Evolutionary conservation across 2,329 filamentous ascomycete species (phyloP), one percentile per base, ranked within the genome.

Genomic region (Parascedosporium putredinis): DNA sequence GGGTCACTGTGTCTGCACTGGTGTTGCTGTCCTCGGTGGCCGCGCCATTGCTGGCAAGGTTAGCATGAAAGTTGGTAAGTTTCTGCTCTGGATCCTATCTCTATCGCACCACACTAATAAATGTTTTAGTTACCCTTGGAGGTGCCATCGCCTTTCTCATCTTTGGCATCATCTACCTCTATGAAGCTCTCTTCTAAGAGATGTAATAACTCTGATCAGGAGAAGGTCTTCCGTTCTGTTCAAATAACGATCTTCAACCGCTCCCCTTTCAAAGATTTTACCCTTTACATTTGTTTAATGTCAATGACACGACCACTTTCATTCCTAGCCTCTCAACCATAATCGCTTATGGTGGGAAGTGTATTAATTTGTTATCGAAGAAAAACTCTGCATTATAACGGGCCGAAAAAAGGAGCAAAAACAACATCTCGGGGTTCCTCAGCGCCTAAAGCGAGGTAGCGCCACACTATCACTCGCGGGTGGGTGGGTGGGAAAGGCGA

Each of bases 21-120:
- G 86, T 44, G 83, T 88, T 20, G 93, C 93, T 38, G 93, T 98
- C 34, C 76, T 98, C 53, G 93, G 93, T 40, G 93, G 93, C 9
- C 78, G 88, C 59, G 91, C 93, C 47, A 87, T 98, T 65, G 93
- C 93, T 38, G 93, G 93, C 27, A 84, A 78, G 63, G 93, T 98
- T 56, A 97, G 91, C 71, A 81, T 98, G 71, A 86, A 88, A 77
- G 86, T 95, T 73, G 88, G 91, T 95, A 79, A 76, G 88, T 84
- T 3, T 54, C 45, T 14, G 38, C 24, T 44, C 5, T 44, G 52
- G 52, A 52, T 56, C 43, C 58, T 64, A 58, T 64, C 53, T 16
- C 18, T 40, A 18, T 22, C 29, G 12, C n/a, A 29, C 29, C n/a
- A 20, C 16, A 31, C 51, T 46, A 50, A 54, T 52, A 46, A 52